These are phyloP conservation scores for Melampsora occidentalis DNA, from an alignment of 1,284 basidiomycete genomes.

Conservation along the genomic window DNA sequence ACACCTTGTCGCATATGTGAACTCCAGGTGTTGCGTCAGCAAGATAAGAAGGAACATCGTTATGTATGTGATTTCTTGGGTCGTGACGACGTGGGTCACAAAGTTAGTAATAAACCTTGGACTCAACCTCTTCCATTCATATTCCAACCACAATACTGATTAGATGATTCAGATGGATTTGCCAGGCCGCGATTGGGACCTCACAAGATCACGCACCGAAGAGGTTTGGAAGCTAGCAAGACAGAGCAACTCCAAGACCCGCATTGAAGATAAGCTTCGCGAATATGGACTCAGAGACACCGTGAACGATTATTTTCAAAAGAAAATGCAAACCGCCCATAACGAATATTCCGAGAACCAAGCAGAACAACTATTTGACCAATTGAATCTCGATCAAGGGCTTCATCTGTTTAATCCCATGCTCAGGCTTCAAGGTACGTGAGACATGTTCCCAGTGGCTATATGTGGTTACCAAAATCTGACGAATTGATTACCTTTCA, in stretches of 20 bases:
- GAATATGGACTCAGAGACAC: no score
- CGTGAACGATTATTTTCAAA: no score
- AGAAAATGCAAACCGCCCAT: no score
- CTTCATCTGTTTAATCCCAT: not conserved
- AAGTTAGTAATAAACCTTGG: not conserved
- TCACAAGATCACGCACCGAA: no score
- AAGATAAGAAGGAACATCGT: not conserved
- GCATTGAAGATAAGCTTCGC: no score
- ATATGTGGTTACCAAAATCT: not conserved
- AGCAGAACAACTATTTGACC: not conserved
- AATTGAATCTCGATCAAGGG: not conserved
- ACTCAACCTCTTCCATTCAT: not conserved
- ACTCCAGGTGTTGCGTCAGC: not conserved
- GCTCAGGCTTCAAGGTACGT: not conserved
- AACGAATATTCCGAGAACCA: not conserved
- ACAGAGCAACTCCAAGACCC: no score
- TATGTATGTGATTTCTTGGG: not conserved
- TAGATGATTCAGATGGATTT: not conserved
- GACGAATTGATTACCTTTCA: constrained; percentile 28
- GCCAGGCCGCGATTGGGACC: no score
- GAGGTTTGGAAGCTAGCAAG: no score
- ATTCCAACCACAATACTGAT: not conserved
- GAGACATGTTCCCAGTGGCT: not conserved
- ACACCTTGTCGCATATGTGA: not conserved
- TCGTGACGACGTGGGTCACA: not conserved